Evolutionary conservation across 371 early-diverging fungal genomes (phyloP).

Genomic region (Saksenaea vasiformis): DNA sequence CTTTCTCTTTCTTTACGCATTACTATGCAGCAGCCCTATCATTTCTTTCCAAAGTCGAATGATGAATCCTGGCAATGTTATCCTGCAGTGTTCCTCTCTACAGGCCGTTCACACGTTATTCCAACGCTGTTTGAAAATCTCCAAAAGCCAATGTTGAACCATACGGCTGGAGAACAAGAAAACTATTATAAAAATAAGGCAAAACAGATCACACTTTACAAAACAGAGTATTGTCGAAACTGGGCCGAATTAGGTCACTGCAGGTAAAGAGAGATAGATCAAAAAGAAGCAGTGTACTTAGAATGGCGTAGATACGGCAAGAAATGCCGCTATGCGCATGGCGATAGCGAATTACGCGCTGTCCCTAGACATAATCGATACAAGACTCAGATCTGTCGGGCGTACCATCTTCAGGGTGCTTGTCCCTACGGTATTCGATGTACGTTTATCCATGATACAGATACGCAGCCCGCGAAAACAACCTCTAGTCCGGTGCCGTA

Average conservation of each 20-base stretch:
- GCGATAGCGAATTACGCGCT: conserved; percentile 74
- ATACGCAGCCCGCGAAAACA: background rate
- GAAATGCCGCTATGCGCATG: conserved; percentile 98
- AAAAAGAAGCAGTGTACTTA: background rate
- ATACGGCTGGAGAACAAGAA: background rate
- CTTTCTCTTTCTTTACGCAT: background rate
- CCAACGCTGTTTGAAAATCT: background rate
- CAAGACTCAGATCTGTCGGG: conserved; percentile 90
- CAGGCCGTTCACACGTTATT: background rate
- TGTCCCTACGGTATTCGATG: conserved; percentile 96
- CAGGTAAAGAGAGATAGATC: conserved; percentile 48
- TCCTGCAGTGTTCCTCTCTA: background rate
- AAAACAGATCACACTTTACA: conserved; percentile 81
- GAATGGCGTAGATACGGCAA: conserved; percentile 69
- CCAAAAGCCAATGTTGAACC: background rate
- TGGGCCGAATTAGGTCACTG: conserved; percentile 88
- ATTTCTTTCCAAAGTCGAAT: background rate
- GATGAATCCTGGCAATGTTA: background rate
- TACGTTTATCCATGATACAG: conserved; percentile 86
- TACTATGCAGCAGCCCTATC: background rate
- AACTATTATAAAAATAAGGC: conserved; percentile 4
- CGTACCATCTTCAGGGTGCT: conserved; percentile 86
- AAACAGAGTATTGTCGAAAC: conserved; percentile 95
- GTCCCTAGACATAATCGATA: conserved; percentile 93
- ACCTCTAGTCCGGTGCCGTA: background rate